Percentiles rank a stretch among this genome's conserved stretches.
These are phyloP conservation scores for Backusella parvicylindrica DNA, from an alignment of 192 early-diverging fungal genomes.

Conservation along the genomic window DNA sequence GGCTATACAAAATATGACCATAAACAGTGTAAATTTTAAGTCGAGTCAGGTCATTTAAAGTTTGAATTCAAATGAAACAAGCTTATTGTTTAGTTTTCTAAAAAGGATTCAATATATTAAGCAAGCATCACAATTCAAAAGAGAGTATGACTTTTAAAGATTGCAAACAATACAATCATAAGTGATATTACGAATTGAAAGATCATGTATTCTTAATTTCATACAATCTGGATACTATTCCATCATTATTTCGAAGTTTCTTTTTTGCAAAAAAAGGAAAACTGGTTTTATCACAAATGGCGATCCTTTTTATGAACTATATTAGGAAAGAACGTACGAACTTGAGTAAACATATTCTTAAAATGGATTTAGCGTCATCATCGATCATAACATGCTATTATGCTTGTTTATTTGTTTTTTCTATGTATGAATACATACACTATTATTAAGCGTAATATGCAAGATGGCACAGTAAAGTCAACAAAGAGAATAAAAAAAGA, in stretches of 20 bases:
- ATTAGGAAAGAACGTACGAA: background rate
- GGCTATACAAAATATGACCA: background rate
- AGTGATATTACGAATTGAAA: too few species aligned
- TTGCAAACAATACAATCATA: too few species aligned
- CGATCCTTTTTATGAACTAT: background rate
- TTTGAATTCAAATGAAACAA: background rate
- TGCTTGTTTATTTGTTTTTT: background rate
- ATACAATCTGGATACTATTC: background rate
- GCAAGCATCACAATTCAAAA: too few species aligned
- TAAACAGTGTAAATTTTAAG: background rate
- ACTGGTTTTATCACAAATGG: background rate
- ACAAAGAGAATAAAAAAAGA: background rate
- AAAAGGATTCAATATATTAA: background rate
- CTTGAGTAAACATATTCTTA: background rate
- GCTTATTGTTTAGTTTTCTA: background rate
- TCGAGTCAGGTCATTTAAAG: too few species aligned
- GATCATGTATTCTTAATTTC: background rate
- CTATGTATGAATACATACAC: background rate
- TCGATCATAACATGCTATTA: background rate
- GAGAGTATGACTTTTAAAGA: too few species aligned
- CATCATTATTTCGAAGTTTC: background rate
- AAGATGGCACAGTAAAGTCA: background rate
- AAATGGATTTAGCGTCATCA: background rate
- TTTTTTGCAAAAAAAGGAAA: background rate
- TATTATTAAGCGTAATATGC: background rate